A percentile compares a stretch with the other conserved stretches of the same genome.
Conservation (phyloP, 2,329 filamentous ascomycete species). For the Hirsutella thompsonii region DNA sequence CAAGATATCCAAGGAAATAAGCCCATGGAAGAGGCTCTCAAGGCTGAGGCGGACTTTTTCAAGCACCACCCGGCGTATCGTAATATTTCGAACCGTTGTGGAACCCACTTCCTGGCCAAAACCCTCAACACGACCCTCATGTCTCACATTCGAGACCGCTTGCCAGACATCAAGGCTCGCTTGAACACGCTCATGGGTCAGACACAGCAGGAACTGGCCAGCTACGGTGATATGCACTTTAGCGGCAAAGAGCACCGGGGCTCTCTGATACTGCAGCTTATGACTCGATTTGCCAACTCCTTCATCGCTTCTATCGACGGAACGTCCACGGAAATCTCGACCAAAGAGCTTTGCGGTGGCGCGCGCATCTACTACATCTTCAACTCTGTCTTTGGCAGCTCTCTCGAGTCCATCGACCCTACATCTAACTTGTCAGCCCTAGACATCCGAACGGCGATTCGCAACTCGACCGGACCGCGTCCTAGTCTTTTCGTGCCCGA, state of each 20-base stretch:
- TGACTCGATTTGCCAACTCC: slow-evolving; percentile 95
- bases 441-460: slow-evolving; percentile 92
- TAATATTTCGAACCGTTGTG: slow-evolving; percentile 87
- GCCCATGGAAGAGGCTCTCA: slow-evolving; percentile 81
- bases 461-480: slow-evolving; percentile 91
- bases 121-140: slow-evolving; percentile 92
- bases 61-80: slow-evolving; percentile 92
- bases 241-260: slow-evolving; percentile 94
- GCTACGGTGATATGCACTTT: slow-evolving; percentile 96
- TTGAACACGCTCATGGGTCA: slow-evolving; percentile 99
- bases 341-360: slow-evolving; percentile 90
- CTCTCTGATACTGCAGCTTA: slow-evolving; percentile 87
- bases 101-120: slow-evolving; percentile 88
- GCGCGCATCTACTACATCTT: slow-evolving; percentile 98
- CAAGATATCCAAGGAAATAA: slow-evolving; percentile 96
- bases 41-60: slow-evolving; percentile 90
- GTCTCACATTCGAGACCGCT: slow-evolving; percentile 85
- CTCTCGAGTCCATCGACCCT: slow-evolving; percentile 88
- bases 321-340: slow-evolving; percentile 96
- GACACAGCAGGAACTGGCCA: slow-evolving; percentile 94
- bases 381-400: slow-evolving; percentile 96
- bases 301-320: slow-evolving; percentile 98
- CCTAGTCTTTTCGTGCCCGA: slow-evolving; percentile 96
- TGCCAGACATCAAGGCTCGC: slow-evolving; percentile 95
- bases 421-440: slow-evolving; percentile 88